These are phyloP conservation scores for Wickerhamomyces chambardii DNA, from an alignment of 805 yeast genomes.

Conservation along the genomic window DNA sequence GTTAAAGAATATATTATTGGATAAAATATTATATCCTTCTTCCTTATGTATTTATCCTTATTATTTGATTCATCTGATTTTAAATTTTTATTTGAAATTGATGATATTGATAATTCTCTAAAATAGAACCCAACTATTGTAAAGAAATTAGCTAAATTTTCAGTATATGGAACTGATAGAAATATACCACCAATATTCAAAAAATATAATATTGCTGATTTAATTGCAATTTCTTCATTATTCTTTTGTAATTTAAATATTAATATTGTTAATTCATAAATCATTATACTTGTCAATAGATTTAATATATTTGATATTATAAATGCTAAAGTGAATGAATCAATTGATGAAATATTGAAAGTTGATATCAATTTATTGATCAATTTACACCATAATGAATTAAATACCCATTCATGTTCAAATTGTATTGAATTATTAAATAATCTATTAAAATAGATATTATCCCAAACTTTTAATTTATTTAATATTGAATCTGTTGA, in stretches of 20 bases:
- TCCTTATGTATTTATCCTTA: too few species aligned
- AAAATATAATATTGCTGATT: conserved; percentile 37
- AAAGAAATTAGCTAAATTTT: conserved; percentile 55
- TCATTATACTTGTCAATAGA: conserved; percentile 33
- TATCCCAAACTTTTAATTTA: conserved; percentile 75
- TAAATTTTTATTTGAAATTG: conserved; percentile 1
- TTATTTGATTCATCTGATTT: conserved; percentile 12
- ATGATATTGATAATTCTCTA: conserved; percentile 15
- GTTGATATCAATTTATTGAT: conserved; percentile 16
- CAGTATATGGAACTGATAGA: conserved; percentile 67
- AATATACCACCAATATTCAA: conserved; percentile 81
- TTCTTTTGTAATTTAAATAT: conserved; percentile 16
- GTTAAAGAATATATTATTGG: conserved; percentile 6
- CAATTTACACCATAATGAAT: conserved; percentile 65
- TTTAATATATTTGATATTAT: conserved; percentile 45
- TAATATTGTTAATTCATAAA: conserved; percentile 39
- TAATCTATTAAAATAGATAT: conserved; percentile 62
- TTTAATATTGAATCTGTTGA: conserved; percentile 24
- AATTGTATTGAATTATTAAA: conserved; percentile 39
- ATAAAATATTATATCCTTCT: too few species aligned
- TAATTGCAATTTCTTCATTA: conserved; percentile 18
- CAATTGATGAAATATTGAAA: conserved; percentile 18
- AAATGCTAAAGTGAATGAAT: conserved; percentile 36
- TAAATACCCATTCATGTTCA: conserved; percentile 90
- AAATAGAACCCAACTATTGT: conserved; percentile 51